phyloP scores from a whole-genome alignment of 345 rosid genomes.

The Lepidium didymum region DNA sequence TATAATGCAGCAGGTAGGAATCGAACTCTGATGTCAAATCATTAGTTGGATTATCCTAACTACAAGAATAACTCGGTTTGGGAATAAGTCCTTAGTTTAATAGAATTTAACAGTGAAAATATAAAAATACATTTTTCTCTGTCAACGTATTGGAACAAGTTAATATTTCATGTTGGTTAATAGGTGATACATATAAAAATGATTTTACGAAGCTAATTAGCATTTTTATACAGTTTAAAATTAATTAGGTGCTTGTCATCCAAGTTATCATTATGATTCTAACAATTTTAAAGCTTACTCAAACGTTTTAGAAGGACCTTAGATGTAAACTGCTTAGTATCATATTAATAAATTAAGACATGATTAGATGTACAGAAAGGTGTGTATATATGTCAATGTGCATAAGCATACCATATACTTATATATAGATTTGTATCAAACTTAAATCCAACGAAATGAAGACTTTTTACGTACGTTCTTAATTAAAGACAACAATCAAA shows the following conservation, averaged over 20 bases:
- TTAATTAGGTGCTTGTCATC: not conserved
- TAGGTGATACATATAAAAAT: no score
- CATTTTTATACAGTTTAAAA: not conserved
- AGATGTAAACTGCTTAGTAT: not conserved
- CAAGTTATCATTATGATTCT: not conserved
- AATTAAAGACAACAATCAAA: not conserved
- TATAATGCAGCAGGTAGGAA: no score
- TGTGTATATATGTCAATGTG: not conserved
- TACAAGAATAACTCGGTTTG: no score
- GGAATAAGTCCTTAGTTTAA: no score
- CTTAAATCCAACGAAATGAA: constrained; percentile 1
- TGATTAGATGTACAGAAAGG: not conserved
- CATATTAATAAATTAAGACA: not conserved
- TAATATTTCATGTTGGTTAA: not conserved
- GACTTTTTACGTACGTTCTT: constrained; percentile 6
- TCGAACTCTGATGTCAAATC: no score
- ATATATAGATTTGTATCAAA: constrained; percentile 2
- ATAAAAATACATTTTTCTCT: no score
- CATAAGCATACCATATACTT: not conserved
- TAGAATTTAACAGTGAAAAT: no score
- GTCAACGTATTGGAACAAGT: no score
- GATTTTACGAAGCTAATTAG: not conserved
- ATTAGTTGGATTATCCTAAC: no score
- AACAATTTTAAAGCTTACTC: not conserved
- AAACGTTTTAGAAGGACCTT: not conserved